Percentiles rank a stretch among this genome's conserved stretches.
These are phyloP conservation scores for Xylaria nigripes DNA, from an alignment of 495 filamentous ascomycete genomes.

Conservation along the genomic window DNA sequence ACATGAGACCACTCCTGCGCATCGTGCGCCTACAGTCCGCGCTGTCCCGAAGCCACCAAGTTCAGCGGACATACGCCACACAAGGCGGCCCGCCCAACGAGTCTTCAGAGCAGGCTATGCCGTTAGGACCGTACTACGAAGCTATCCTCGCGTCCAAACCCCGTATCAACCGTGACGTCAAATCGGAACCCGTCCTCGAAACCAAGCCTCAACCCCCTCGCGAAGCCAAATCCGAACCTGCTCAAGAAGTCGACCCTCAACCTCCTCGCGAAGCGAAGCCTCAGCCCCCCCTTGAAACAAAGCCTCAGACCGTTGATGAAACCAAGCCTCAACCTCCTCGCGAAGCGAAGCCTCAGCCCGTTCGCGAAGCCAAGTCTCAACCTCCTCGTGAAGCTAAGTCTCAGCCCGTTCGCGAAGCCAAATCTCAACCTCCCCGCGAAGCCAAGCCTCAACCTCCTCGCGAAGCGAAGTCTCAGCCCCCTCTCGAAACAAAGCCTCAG, in stretches of 20 bases:
- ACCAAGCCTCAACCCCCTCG: constrained; percentile 22
- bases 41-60: constrained; percentile 11
- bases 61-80: constrained; percentile 17
- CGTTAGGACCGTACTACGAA: constrained; percentile 30
- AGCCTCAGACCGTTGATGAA: too few relatives aligned
- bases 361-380: too few relatives aligned
- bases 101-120: constrained; percentile 5
- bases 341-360: too few relatives aligned
- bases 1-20: constrained; percentile 19
- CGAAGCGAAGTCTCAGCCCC: neutral
- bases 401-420: constrained; percentile 18
- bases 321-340: constrained; percentile 29
- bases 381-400: constrained; percentile 31
- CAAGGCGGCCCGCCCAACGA: constrained; percentile 17
- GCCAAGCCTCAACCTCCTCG: neutral
- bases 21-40: constrained; percentile 19
- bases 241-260: neutral
- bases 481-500: constrained; percentile 17
- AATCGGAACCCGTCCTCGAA: constrained; percentile 16
- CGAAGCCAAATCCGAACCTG: constrained; percentile 18
- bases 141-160: constrained; percentile 33
- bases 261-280: constrained; percentile 26
- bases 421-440: neutral
- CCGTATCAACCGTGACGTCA: constrained; percentile 1
- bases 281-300: constrained; percentile 3